Percentiles rank a stretch among this genome's conserved stretches.
These are phyloP conservation scores for Aspergillus sp. DNA, from an alignment of 2,329 filamentous ascomycete genomes.

Conservation along the genomic window DNA sequence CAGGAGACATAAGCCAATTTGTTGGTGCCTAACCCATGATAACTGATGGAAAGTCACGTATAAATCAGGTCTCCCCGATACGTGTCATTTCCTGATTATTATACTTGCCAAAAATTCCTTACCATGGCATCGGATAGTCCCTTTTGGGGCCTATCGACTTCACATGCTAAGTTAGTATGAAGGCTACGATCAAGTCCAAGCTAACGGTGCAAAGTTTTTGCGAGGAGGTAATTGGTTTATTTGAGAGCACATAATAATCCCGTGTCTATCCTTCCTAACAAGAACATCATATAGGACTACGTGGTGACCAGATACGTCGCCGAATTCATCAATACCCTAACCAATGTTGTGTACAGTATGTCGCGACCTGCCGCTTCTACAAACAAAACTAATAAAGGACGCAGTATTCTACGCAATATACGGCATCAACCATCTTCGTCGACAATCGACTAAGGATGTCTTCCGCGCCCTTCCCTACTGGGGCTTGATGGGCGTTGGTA, in stretches of 20 bases:
- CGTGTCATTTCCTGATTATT: too few species aligned
- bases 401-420: conserved; percentile 28
- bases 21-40: too few species aligned
- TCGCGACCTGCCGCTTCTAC: too few species aligned
- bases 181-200: not conserved
- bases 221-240: not conserved
- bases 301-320: conserved; percentile 26
- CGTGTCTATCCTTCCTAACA: not conserved
- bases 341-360: conserved; percentile 27
- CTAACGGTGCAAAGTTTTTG: conserved; percentile 7
- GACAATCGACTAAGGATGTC: not conserved
- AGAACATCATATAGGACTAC: conserved; percentile 22
- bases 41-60: too few species aligned
- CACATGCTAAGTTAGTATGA: conserved; percentile 7
- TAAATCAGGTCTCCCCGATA: too few species aligned
- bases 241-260: not conserved
- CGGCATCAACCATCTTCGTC: conserved; percentile 15
- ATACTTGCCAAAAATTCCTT: not conserved
- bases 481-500: conserved; percentile 26
- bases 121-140: not conserved
- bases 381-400: not conserved
- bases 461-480: conserved; percentile 19
- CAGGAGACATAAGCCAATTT: too few species aligned
- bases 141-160: conserved; percentile 2
- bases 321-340: conserved; percentile 33